These are phyloP conservation scores for Citrus cavaleriei DNA, from an alignment of 345 rosid species.

Conservation along the genomic window DNA sequence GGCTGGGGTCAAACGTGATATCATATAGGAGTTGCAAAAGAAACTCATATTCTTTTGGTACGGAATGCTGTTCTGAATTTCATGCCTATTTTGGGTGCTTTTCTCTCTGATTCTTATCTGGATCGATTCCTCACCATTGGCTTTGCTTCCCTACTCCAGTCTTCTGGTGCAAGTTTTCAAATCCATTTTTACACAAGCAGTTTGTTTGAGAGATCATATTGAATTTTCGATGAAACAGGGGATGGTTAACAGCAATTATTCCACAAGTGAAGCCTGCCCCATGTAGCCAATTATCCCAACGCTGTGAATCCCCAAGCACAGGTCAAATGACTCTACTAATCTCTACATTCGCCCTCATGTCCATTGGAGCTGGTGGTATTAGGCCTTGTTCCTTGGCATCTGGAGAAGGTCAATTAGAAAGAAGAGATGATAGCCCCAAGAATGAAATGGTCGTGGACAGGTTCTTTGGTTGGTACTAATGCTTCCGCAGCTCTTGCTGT, in stretches of 20 bases:
- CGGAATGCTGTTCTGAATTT: conserved; percentile 63
- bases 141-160: conserved; percentile 54
- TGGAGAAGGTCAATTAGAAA: conserved; percentile 64
- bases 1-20: conserved; percentile 60
- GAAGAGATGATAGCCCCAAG: conserved; percentile 10
- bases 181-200: too few relatives aligned
- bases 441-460: conserved; percentile 40
- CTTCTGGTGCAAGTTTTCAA: conserved; percentile 25
- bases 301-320: conserved; percentile 47
- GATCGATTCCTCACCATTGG: conserved; percentile 71
- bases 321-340: conserved; percentile 34
- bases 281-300: conserved; percentile 26
- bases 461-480: conserved; percentile 61
- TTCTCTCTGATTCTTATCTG: conserved; percentile 64
- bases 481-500: conserved; percentile 44
- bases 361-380: conserved; percentile 67
- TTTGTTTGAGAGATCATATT: not conserved
- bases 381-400: conserved; percentile 72
- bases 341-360: conserved; percentile 43
- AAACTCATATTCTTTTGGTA: conserved; percentile 43
- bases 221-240: conserved; percentile 37
- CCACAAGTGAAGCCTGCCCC: conserved; percentile 53
- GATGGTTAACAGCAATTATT: conserved; percentile 62
- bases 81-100: conserved; percentile 63
- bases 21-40: conserved; percentile 44